Evolutionary conservation across 2,329 filamentous ascomycete species (phyloP), one percentile per base, ranked within the genome.

Genomic region (Cryphonectria parasitica): DNA sequence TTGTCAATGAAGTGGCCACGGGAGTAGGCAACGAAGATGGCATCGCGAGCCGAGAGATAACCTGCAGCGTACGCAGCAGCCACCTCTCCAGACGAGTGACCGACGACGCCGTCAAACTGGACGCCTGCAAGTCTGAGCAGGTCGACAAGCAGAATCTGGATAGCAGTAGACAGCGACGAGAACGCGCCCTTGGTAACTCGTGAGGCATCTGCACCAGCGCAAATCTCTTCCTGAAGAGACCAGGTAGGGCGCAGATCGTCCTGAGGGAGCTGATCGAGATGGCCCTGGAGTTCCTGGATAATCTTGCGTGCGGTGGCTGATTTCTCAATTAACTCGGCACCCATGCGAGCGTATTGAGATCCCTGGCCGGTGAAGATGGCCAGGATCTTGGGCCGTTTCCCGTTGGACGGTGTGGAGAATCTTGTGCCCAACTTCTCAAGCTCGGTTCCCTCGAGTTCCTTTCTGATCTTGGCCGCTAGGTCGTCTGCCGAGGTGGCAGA

Each of bases 91-190:
- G 75, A 72, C 22, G 75, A 74, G 64, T 81, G 75, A 3, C 79
- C 71, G 5, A 77, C 69, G 3, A 80, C 77, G 1, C 72, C 73
- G 1, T 56, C 25, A 1, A 79, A 76, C 8, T 61, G 28, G 10
- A 80, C 43, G 1, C 75, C 74, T 0, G 73, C 74, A 0, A 49
- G 62, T 10, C 34, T 39, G 1, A 83, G 73, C 1, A 82, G 66
- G 19, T 82, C 77, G 0, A 83, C 77, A 0, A 82, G 73, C 2
- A 76, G 75, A 1, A 84, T 74, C 69, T 84, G 83, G 0, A 84
- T 39, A 0, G 80, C 80, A 1, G 82, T 83, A 67, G 79, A 83
- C 0, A 81, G 36, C 0, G 74, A 68, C n/a, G 52, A 43, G 6
- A 71, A 34, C 6, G 60, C 49, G 13, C 56, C 60, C 31, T 68